Evolutionary conservation across 371 early-diverging fungal species (phyloP).

Genomic region (Syncephalis plumigaleata): DNA sequence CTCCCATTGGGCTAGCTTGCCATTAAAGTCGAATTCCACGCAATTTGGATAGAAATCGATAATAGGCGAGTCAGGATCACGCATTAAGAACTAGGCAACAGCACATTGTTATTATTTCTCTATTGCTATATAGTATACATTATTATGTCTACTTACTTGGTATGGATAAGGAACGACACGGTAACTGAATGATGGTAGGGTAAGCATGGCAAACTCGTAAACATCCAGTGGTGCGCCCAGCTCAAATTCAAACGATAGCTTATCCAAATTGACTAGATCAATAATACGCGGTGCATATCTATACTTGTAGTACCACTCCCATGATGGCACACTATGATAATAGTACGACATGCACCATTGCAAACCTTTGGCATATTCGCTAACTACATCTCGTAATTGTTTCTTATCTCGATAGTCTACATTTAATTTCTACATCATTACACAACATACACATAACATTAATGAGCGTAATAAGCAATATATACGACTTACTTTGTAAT

Average conservation of each 20-base stretch:
- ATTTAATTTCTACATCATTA: conserved; percentile 33
- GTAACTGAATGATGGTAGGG: conserved; percentile 76
- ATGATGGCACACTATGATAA: conserved; percentile 78
- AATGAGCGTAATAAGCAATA: too few relatives aligned
- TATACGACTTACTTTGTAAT: conserved; percentile 41
- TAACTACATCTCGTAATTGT: conserved; percentile 27
- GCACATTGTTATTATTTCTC: too few relatives aligned
- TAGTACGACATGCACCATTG: conserved; percentile 97
- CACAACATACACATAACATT: background rate
- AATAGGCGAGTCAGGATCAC: conserved; percentile 61
- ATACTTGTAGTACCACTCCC: conserved; percentile 97
- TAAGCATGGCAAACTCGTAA: conserved; percentile 95
- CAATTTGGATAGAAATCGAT: conserved; percentile 81
- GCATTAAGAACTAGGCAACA: conserved; percentile 75
- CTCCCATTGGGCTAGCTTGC: conserved; percentile 31
- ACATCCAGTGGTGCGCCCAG: conserved; percentile 72
- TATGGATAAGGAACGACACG: conserved; percentile 43
- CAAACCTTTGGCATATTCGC: conserved; percentile 86
- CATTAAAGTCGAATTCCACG: conserved; percentile 90
- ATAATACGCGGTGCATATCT: conserved; percentile 93
- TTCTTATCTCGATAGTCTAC: conserved; percentile 31
- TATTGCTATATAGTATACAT: too few relatives aligned
- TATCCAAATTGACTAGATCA: conserved; percentile 64
- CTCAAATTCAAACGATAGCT: conserved; percentile 54
- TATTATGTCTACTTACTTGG: too few relatives aligned